Base-by-base conservation (phyloP, 352 stramenopile genomes). In the Phytopythium mirpurense region DNA sequence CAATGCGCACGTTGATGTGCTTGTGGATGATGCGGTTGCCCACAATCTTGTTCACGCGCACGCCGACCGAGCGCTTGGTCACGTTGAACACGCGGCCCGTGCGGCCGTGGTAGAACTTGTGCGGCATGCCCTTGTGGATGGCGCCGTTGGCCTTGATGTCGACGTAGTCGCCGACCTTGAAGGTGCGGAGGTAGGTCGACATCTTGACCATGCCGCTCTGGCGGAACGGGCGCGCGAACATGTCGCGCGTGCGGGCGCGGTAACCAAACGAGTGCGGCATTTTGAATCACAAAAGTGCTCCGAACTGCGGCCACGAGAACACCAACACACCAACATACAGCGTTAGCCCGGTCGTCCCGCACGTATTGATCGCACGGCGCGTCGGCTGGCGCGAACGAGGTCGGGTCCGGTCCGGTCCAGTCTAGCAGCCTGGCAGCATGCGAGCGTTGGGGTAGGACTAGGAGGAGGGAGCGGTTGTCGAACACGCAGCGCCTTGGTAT, bases 121-220 rank as follows among this genome's bases (percentile, higher is more conserved):
- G 96, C 44, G 97, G 97, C 97, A 99, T 99, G 83, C 97, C 97
- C 91, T 99, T 99, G 83, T 99, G 97, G 66, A 99, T 90, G 62
- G 95, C 95, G 58, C 92, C 95, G 86, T 99, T 98, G 57, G 95
- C 96, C 78, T 99, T 99, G 81, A 99, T 98, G 78, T 99, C 97
- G n/a, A 99, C 97, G 83, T 99, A 99, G 86, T 99, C 97, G 51
- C 97, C 97, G 54, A 99, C 93, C 92, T 99, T 99, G 82, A 99
- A 98, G 43, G 86, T 98, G 65, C 96, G 90, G 68, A 99, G 72
- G 84, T 98, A 99, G 74, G 96, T 98, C 60, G 93, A 98, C 61
- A 98, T 90, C 70, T 97, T 88, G 68, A 97, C 92, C 68, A 96
- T 88, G 66, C 97, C 97, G 68, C 96, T 81, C 72, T 98, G 86